Percentiles rank a stretch among this genome's conserved stretches.
Evolutionary conservation across 345 rosid genomes (phyloP).

Genomic region (Hibiscus tridactylites): DNA sequence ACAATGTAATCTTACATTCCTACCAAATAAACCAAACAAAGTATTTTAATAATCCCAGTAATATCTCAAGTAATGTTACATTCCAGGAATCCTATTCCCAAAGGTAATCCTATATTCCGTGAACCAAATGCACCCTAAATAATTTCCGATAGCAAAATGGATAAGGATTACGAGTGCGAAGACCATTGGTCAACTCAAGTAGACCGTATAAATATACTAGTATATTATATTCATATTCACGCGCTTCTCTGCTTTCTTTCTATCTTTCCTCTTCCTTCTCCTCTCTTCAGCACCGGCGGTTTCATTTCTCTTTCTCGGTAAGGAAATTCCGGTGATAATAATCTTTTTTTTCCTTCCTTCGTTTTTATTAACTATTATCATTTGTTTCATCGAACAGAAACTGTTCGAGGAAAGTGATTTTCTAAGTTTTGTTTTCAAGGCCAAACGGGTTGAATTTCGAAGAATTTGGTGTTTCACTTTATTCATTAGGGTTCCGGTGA

Average conservation of each 20-base stretch:
- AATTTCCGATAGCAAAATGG: background rate
- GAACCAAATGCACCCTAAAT: no score
- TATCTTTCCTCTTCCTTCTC: background rate
- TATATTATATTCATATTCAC: background rate
- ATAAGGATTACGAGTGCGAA: background rate
- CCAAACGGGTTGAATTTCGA: no score
- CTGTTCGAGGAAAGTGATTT: background rate
- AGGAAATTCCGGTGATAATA: no score
- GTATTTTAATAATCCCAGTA: no score
- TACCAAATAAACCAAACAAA: no score
- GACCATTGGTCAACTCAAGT: background rate
- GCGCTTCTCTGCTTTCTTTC: background rate
- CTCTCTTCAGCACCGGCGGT: background rate
- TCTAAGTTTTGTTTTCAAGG: background rate
- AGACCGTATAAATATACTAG: background rate
- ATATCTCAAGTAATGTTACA: no score
- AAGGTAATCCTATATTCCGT: no score
- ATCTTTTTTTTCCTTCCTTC: background rate
- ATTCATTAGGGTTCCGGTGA: slow-evolving; percentile 1
- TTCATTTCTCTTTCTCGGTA: background rate
- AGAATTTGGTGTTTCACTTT: background rate
- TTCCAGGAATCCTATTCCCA: no score
- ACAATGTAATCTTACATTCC: no score
- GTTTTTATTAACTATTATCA: no score
- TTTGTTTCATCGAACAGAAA: background rate